Conservation (phyloP, 148 eudicot genomes). For the Rhododendron molle region DNA sequence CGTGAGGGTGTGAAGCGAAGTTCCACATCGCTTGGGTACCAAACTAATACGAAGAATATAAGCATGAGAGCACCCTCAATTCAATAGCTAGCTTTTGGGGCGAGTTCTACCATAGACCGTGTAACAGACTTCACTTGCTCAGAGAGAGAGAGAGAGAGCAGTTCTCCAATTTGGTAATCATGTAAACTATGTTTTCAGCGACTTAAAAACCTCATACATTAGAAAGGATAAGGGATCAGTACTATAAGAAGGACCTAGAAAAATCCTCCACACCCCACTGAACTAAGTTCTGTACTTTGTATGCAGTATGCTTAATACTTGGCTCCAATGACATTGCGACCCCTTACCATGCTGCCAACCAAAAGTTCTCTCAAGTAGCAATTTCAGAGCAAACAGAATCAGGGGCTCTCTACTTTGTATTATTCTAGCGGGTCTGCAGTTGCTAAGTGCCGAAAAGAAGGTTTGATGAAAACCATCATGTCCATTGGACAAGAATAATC, state of each 20-base stretch:
- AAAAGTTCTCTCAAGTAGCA: background rate
- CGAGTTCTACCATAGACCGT: no score
- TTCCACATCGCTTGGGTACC: no score
- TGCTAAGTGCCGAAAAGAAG: background rate
- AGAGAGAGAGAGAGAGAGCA: background rate
- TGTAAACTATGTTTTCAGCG: background rate
- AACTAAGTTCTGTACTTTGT: background rate
- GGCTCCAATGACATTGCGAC: background rate
- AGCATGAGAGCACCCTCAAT: no score
- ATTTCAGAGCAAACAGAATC: background rate
- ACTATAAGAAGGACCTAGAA: background rate
- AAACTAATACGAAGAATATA: no score
- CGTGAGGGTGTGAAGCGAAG: no score
- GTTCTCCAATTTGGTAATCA: background rate
- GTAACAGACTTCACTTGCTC: background rate
- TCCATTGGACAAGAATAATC: background rate
- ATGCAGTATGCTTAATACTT: background rate
- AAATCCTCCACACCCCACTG: background rate
- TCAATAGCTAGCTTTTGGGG: no score
- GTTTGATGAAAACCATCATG: background rate
- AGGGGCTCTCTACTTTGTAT: background rate
- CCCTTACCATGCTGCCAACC: background rate
- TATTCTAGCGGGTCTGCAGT: background rate
- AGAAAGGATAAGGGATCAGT: background rate
- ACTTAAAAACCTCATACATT: background rate